Percentiles rank a stretch among this genome's conserved stretches.
These are phyloP conservation scores for Cryptosporidium ryanae DNA, from an alignment of 169 alveolate genomes.

Conservation along the genomic window DNA sequence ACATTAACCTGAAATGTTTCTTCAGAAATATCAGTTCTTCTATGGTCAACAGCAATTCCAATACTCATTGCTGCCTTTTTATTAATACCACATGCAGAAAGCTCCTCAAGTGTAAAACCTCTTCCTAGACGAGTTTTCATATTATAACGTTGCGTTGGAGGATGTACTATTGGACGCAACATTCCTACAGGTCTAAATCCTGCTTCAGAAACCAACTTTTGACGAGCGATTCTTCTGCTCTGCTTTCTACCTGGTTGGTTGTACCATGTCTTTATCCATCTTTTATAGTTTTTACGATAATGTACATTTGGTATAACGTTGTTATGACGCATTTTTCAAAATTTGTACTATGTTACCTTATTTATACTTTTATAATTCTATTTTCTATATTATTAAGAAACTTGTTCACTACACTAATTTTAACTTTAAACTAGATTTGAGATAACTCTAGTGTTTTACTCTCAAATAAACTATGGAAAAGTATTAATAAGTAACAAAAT, in stretches of 20 bases:
- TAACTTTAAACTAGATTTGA: too few relatives aligned
- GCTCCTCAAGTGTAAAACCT: conserved; percentile 98
- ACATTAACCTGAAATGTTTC: conserved; percentile 95
- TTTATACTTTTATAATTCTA: too few relatives aligned
- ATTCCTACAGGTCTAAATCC: conserved; percentile 96
- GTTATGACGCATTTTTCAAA: conserved; percentile 91
- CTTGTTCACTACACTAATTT: too few relatives aligned
- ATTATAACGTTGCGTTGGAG: conserved; percentile 97
- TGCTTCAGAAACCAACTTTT: conserved; percentile 87
- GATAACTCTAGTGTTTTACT: too few relatives aligned
- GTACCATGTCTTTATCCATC: conserved; percentile 97
- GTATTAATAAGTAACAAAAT: too few relatives aligned
- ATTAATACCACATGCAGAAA: conserved; percentile 92
- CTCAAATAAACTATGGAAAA: too few relatives aligned
- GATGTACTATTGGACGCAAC: conserved; percentile 94
- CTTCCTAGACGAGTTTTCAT: conserved; percentile 96
- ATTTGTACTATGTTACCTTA: too few relatives aligned
- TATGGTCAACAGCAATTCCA: conserved; percentile 98
- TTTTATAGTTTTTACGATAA: conserved; percentile 96
- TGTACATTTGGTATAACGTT: conserved; percentile 97
- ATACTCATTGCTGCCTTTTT: conserved; percentile 95
- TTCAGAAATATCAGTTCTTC: conserved; percentile 94
- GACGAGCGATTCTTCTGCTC: conserved; percentile 92
- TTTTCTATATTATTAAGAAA: too few relatives aligned
- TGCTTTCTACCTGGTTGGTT: conserved; percentile 97